A percentile compares a stretch with the other conserved stretches of the same genome.
Conservation (phyloP, 1,139 yeast genomes). For the Lodderomyces margitis region DNA sequence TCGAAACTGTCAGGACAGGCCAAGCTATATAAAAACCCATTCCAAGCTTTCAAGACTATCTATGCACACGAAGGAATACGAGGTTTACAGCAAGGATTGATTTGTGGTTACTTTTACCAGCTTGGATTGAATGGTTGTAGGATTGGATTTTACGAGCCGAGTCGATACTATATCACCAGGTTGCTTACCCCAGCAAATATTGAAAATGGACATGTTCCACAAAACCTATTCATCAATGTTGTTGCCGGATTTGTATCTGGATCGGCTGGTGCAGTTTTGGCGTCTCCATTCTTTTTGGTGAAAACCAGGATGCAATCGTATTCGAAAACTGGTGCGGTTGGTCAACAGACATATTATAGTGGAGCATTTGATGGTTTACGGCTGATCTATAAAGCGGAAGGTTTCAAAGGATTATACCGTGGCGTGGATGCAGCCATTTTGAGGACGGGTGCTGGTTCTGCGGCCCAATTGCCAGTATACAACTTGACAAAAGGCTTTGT, state of each 20-base stretch:
- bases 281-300: conserved; percentile 87
- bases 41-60: conserved; percentile 80
- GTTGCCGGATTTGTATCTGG: conserved; percentile 83
- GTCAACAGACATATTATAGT: conserved; percentile 87
- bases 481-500: conserved; percentile 68
- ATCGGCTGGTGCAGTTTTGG: conserved; percentile 81
- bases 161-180: conserved; percentile 58
- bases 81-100: conserved; percentile 86
- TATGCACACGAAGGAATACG: conserved; percentile 77
- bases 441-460: conserved; percentile 94
- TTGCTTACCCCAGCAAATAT: conserved; percentile 45
- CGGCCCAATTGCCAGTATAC: conserved; percentile 94
- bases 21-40: conserved; percentile 70
- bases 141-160: conserved; percentile 90
- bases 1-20: conserved; percentile 51
- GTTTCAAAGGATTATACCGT: conserved; percentile 74
- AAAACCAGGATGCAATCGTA: conserved; percentile 97
- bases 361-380: conserved; percentile 66
- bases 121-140: conserved; percentile 91
- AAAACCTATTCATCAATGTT: conserved; percentile 66
- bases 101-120: conserved; percentile 84
- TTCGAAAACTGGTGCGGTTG: conserved; percentile 61
- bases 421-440: conserved; percentile 95
- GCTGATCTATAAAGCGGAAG: conserved; percentile 64
- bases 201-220: conserved; percentile 47